Base-by-base conservation (phyloP, 176 grass and related monocot genomes). In the Carex littledalei region DNA sequence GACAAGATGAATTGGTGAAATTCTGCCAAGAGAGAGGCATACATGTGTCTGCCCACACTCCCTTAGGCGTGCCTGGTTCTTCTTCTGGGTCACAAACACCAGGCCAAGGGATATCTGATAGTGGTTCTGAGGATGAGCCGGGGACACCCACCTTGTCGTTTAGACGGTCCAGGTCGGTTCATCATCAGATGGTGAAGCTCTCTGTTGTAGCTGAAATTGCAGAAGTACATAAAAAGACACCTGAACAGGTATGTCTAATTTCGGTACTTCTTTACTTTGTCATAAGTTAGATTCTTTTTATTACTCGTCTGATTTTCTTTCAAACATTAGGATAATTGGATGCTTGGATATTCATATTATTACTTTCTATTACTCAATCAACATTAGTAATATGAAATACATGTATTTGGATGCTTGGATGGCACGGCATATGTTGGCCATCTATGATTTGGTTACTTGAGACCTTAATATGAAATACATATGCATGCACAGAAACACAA, bases 21-120 rank as follows among this genome's bases (percentile, higher is more conserved):
- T 89, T 86, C 55, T 89, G 88, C 67, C 84, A 83, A 86, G 84
- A 89, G 18, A 89, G 85, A 86, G 67, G 84, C 52, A 89, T 89
- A 68, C 88, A 89, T 78, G 78, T 89, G 17, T 89, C 88, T 67
- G 88, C 88, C 6, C 88, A 89, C 61, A 89, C 78, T 34, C 88
- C 88, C 63, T 75, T 89, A 54, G 88, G 88, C 14, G 88, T 89
- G 61, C 88, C 88, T 1, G 14, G 79, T 62, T 43, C 88, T 52
- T 43, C 84, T 62, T 74, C 84, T n/a, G 84, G 68, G 57, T 72
- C 47, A 41, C 78, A 62, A 78, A 83, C 59, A 1, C 61, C 84
- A 15, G 84, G 78, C 39, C 32, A 29, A 77, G 78, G 84, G 52
- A 60, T 86, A 50, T 89, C 88, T 83, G 88, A 89, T 68, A 89